Conservation (phyloP, 2,329 filamentous ascomycete species). For the Talaromyces funiculosus region DNA sequence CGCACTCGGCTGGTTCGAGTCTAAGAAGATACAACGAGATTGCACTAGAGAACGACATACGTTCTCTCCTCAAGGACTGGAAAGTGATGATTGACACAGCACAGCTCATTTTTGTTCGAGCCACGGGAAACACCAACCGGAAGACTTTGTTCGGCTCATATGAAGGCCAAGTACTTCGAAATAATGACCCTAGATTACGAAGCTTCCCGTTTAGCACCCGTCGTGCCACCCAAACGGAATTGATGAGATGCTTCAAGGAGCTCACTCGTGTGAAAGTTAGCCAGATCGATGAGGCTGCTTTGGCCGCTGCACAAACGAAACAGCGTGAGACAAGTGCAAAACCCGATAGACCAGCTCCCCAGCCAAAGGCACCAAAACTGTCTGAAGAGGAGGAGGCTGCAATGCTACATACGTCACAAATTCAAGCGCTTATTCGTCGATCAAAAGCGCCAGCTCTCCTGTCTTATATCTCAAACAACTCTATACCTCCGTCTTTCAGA, state of each 20-base stretch:
- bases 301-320: constrained; percentile 48
- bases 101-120: constrained; percentile 81
- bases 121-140: constrained; percentile 79
- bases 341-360: constrained; percentile 25
- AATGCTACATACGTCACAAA: constrained; percentile 76
- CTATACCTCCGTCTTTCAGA: constrained; percentile 62
- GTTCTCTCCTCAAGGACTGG: constrained; percentile 76
- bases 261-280: constrained; percentile 83
- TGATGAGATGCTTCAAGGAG: constrained; percentile 92
- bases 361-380: constrained; percentile 52
- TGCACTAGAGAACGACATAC: constrained; percentile 81
- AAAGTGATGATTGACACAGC: constrained; percentile 76
- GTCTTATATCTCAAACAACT: constrained; percentile 74
- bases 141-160: constrained; percentile 86
- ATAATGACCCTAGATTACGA: constrained; percentile 72
- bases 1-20: constrained; percentile 86
- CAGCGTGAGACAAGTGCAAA: constrained; percentile 35
- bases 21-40: constrained; percentile 91
- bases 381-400: constrained; percentile 80
- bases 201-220: constrained; percentile 92
- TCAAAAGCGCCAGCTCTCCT: constrained; percentile 84
- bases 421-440: constrained; percentile 80
- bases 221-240: constrained; percentile 84
- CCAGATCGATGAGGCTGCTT: constrained; percentile 63
- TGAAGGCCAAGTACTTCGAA: constrained; percentile 74